Evolutionary conservation across 179 eudicot genomes (phyloP).

Genomic region (Gypsophila paniculata): DNA sequence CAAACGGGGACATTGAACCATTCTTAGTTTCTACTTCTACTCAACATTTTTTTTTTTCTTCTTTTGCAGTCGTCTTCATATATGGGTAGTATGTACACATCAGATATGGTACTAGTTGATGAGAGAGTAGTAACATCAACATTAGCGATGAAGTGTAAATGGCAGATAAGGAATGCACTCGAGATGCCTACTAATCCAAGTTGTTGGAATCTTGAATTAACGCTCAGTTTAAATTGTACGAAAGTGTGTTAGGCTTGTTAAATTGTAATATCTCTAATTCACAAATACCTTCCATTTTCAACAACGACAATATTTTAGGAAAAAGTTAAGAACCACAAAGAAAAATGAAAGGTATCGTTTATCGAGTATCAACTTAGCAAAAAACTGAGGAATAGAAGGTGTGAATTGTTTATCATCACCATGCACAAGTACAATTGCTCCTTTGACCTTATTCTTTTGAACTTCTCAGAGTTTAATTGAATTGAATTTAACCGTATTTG

Average conservation of each 20-base stretch:
- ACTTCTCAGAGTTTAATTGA: no score
- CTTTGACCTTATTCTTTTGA: no score
- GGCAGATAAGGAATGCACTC: neutral
- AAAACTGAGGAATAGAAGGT: no score
- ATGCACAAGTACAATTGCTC: no score
- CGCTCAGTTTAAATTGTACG: neutral
- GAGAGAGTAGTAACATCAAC: neutral
- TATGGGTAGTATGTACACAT: neutral
- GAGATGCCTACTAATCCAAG: neutral
- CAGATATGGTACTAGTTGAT: no score
- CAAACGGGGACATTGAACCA: neutral
- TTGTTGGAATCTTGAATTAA: neutral
- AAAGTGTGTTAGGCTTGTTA: neutral
- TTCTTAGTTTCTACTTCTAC: neutral
- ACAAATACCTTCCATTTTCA: no score
- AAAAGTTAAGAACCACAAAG: no score
- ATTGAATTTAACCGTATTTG: no score
- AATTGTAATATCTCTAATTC: neutral
- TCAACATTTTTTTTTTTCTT: neutral
- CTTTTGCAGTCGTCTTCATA: constrained; percentile 5
- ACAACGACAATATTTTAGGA: no score
- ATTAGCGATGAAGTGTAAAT: neutral
- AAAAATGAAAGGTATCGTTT: no score
- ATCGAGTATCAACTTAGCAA: no score
- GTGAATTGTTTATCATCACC: no score